phyloP scores from a whole-genome alignment of 1,139 yeast genomes.

The Zygoascus meyerae region DNA sequence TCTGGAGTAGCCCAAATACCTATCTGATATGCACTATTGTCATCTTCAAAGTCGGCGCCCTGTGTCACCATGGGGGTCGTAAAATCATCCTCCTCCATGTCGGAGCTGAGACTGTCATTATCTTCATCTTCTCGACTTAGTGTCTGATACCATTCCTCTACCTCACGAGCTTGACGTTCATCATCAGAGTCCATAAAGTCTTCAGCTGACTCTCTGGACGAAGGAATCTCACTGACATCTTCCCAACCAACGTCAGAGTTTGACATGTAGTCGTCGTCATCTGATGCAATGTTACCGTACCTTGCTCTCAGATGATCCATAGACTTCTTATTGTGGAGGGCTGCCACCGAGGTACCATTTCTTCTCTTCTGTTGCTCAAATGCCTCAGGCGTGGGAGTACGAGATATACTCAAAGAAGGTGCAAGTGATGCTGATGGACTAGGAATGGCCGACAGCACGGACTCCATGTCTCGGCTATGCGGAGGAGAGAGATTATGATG shows the following conservation, averaged over 20 bases:
- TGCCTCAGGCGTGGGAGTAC: constrained; percentile 8
- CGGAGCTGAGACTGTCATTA: constrained; percentile 18
- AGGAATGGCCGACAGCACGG: constrained; percentile 8
- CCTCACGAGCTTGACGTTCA: constrained; percentile 29
- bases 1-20: neutral
- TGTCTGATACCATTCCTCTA: constrained; percentile 31
- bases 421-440: constrained; percentile 4
- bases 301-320: constrained; percentile 12
- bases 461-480: neutral
- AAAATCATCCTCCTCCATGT: constrained; percentile 8
- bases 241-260: constrained; percentile 13
- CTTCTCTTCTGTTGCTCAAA: neutral
- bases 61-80: neutral
- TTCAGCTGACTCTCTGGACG: neutral
- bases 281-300: constrained; percentile 20
- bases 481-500: constrained; percentile 7
- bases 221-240: constrained; percentile 5
- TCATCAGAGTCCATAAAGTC: constrained; percentile 19
- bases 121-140: constrained; percentile 20
- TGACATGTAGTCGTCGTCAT: constrained; percentile 19
- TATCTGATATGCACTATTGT: constrained; percentile 1
- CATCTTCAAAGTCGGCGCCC: constrained; percentile 13
- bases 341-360: neutral
- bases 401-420: constrained; percentile 8
- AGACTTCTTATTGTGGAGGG: constrained; percentile 9